A percentile compares a stretch with the other conserved stretches of the same genome.
Evolutionary conservation across 2,329 filamentous ascomycete species (phyloP).

Genomic region (Xylariaceae sp.): DNA sequence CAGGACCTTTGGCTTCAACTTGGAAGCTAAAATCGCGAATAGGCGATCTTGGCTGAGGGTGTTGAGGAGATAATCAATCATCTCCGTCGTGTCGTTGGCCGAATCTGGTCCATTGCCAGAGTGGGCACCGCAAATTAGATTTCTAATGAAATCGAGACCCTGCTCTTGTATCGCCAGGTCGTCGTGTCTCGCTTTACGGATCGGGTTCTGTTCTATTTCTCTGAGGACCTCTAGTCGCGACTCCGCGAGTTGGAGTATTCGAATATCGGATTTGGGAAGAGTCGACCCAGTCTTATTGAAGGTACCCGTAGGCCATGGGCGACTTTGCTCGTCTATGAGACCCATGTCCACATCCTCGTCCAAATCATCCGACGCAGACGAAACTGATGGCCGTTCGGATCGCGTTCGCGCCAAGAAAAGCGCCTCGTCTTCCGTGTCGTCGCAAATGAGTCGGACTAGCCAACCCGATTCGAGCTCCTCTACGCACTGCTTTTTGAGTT

Average conservation of each 20-base stretch:
- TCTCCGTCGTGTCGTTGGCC: constrained; percentile 52
- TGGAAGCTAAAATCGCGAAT: constrained; percentile 74
- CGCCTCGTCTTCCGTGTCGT: constrained; percentile 52
- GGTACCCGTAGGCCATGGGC: constrained; percentile 20
- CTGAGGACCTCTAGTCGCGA: constrained; percentile 47
- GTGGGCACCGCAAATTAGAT: constrained; percentile 65
- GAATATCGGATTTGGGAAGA: constrained; percentile 18
- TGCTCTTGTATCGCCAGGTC: constrained; percentile 87
- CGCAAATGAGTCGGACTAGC: constrained; percentile 72
- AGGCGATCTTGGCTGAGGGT: constrained; percentile 70
- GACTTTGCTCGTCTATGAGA: constrained; percentile 39
- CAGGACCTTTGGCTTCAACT: constrained; percentile 60
- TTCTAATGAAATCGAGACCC: constrained; percentile 81
- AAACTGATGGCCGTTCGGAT: constrained; percentile 24
- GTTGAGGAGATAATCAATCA: constrained; percentile 80
- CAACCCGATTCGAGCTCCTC: constrained; percentile 72
- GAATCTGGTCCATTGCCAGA: constrained; percentile 46
- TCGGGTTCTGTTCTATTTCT: constrained; percentile 63
- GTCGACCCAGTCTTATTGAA: constrained; percentile 17
- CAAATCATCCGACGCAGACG: constrained; percentile 35
- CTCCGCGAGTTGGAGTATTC: constrained; percentile 44
- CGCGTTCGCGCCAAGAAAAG: constrained; percentile 37
- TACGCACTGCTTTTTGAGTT: constrained; percentile 70
- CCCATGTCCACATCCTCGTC: constrained; percentile 57
- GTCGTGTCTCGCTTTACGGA: constrained; percentile 64